phyloP scores from a whole-genome alignment of 1,139 yeast genomes.

The Saccharomycopsis hybrid region DNA sequence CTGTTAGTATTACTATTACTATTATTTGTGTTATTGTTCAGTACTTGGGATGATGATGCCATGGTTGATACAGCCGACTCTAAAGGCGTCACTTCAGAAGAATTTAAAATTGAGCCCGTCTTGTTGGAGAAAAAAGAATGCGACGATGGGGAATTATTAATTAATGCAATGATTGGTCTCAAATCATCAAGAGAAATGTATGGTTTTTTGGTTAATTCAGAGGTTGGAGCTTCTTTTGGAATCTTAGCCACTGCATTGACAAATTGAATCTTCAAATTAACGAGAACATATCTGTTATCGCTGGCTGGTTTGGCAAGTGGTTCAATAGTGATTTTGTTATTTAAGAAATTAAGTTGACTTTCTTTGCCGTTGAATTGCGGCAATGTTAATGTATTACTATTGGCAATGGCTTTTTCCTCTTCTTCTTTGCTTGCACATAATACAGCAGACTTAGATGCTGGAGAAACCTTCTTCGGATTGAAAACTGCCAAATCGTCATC shows the following conservation, averaged over 20 bases:
- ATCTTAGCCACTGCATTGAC: constrained; percentile 52
- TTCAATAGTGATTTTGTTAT: constrained; percentile 1
- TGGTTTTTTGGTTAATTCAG: constrained; percentile 43
- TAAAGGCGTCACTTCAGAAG: background rate
- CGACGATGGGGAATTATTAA: constrained; percentile 38
- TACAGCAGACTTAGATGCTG: background rate
- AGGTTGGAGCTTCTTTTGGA: constrained; percentile 45
- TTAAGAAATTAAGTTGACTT: background rate
- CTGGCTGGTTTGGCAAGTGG: constrained; percentile 1
- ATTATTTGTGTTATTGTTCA: too few relatives aligned
- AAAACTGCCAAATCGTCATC: background rate
- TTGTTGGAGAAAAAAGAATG: constrained; percentile 15
- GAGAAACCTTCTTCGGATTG: background rate
- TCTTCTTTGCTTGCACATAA: background rate
- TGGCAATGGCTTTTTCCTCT: background rate
- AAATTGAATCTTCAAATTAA: constrained; percentile 57
- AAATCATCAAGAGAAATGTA: constrained; percentile 54
- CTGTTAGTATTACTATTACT: too few relatives aligned
- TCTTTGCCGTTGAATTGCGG: background rate
- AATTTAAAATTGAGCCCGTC: constrained; percentile 4
- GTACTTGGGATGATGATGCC: too few relatives aligned
- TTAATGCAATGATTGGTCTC: constrained; percentile 52
- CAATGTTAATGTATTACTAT: background rate
- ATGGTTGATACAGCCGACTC: background rate
- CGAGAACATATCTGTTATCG: constrained; percentile 43